Evolutionary conservation across 164 flowering plant species (phyloP).

Genomic region (Umbellularia californica): DNA sequence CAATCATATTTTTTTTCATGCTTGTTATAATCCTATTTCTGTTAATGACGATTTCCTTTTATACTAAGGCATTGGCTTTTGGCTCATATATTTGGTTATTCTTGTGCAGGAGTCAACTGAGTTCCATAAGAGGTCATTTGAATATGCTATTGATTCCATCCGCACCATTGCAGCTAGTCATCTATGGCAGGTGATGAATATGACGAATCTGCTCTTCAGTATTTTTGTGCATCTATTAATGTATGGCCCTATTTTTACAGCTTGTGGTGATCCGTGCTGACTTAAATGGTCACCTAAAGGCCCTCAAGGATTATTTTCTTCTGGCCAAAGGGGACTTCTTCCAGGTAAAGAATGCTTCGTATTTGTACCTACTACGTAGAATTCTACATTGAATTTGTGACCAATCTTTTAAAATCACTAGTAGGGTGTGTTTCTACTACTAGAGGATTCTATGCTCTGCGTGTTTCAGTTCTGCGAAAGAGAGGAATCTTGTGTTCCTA

Average conservation of each 20-base stretch:
- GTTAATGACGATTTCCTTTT: constrained; percentile 4
- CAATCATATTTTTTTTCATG: background rate
- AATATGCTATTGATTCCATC: constrained; percentile 69
- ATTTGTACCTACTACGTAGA: background rate
- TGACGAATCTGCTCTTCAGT: constrained; percentile 8
- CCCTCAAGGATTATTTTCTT: constrained; percentile 95
- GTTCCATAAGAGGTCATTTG: constrained; percentile 95
- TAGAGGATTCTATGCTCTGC: no score
- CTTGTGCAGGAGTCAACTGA: constrained; percentile 75
- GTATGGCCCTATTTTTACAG: constrained; percentile 39
- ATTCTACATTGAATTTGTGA: background rate
- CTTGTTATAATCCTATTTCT: background rate
- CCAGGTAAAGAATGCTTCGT: constrained; percentile 48
- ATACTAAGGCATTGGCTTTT: background rate
- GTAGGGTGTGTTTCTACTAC: no score
- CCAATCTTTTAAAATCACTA: background rate
- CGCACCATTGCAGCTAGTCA: constrained; percentile 88
- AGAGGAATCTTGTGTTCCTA: no score
- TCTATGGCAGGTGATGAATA: constrained; percentile 87
- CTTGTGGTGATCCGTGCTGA: constrained; percentile 98
- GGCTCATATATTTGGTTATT: constrained; percentile 5
- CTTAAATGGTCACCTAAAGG: constrained; percentile 90
- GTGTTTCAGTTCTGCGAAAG: no score
- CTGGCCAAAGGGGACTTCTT: constrained; percentile 97
- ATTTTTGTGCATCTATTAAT: constrained; percentile 7